A percentile compares a stretch with the other conserved stretches of the same genome.
Evolutionary conservation across 2,329 filamentous ascomycete species (phyloP).

Genomic region (Clonostachys rosea): DNA sequence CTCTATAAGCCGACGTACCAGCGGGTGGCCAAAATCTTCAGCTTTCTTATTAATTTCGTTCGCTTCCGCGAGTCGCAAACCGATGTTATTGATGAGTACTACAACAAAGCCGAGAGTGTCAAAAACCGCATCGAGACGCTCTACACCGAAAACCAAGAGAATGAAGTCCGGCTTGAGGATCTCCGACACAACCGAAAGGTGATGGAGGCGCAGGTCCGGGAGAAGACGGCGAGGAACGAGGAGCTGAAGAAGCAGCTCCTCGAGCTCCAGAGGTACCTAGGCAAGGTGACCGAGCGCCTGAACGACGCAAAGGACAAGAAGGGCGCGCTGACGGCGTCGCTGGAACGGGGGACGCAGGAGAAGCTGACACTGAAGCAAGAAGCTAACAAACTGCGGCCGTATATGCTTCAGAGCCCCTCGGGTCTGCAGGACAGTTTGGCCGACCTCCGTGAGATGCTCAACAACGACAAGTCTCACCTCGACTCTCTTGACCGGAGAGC

Average conservation of each 20-base stretch:
- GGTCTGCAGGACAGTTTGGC: constrained; percentile 76
- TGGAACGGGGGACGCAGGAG: constrained; percentile 68
- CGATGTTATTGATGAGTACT: constrained; percentile 83
- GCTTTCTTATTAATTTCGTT: constrained; percentile 98
- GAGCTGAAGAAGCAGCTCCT: constrained; percentile 79
- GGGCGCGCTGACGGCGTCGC: constrained; percentile 62
- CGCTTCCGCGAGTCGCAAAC: constrained; percentile 94
- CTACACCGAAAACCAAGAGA: constrained; percentile 81
- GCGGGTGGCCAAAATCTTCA: constrained; percentile 90
- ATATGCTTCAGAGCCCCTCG: constrained; percentile 83
- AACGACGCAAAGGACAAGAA: constrained; percentile 83
- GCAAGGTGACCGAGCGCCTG: constrained; percentile 75
- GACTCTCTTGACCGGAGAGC: constrained; percentile 82
- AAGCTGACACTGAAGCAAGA: constrained; percentile 75
- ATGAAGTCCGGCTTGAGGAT: constrained; percentile 73
- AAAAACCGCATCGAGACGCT: constrained; percentile 85
- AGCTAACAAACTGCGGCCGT: constrained; percentile 83
- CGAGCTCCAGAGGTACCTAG: constrained; percentile 77
- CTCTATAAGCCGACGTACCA: constrained; percentile 87
- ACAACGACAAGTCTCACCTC: constrained; percentile 76
- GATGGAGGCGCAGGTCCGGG: constrained; percentile 75
- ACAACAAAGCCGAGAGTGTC: constrained; percentile 82
- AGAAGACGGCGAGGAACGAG: constrained; percentile 82
- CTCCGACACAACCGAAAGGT: constrained; percentile 75
- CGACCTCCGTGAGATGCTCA: constrained; percentile 75